A percentile compares a stretch with the other conserved stretches of the same genome.
Evolutionary conservation across 805 yeast species (phyloP).

Genomic region (Ogataea philodendri): DNA sequence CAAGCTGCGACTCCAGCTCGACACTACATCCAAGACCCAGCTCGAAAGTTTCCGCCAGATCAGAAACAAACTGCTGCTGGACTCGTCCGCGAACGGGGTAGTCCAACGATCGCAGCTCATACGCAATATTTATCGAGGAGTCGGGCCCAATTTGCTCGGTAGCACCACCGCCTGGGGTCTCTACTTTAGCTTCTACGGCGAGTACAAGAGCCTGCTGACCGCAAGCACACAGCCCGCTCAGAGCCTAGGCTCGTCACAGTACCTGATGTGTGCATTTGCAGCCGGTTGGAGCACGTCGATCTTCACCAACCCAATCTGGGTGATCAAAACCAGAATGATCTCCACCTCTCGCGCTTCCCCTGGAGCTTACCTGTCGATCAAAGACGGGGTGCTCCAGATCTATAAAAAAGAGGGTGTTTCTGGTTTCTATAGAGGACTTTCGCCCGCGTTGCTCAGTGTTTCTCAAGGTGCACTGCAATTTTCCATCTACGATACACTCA

Average conservation of each 20-base stretch:
- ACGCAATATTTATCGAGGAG: slow-evolving; percentile 62
- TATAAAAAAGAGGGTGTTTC: slow-evolving; percentile 52
- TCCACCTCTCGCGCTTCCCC: slow-evolving; percentile 46
- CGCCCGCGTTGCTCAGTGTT: slow-evolving; percentile 75
- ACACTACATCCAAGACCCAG: slow-evolving; percentile 34
- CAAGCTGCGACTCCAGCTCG: slow-evolving; percentile 79
- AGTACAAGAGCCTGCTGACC: slow-evolving; percentile 46
- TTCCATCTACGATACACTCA: slow-evolving; percentile 78
- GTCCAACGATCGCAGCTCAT: slow-evolving; percentile 14
- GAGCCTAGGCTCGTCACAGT: slow-evolving; percentile 41
- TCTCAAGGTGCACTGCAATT: slow-evolving; percentile 89
- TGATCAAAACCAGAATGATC: slow-evolving; percentile 83
- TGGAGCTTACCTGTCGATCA: slow-evolving; percentile 56
- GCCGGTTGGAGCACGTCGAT: slow-evolving; percentile 79
- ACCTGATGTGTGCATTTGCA: slow-evolving; percentile 52
- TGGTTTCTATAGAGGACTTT: slow-evolving; percentile 82
- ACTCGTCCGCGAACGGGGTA: slow-evolving; percentile 12
- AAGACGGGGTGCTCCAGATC: slow-evolving; percentile 53
- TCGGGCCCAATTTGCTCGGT: slow-evolving; percentile 77
- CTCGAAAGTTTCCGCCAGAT: slow-evolving; percentile 29
- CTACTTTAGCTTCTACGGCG: slow-evolving; percentile 76
- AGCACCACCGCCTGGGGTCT: slow-evolving; percentile 87
- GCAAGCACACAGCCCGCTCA: slow-evolving; percentile 31
- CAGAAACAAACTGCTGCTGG: slow-evolving; percentile 16
- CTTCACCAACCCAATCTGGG: slow-evolving; percentile 93